Base-by-base conservation (phyloP, 192 early-diverging fungal genomes). In the Dimargaris xerosporica region DNA sequence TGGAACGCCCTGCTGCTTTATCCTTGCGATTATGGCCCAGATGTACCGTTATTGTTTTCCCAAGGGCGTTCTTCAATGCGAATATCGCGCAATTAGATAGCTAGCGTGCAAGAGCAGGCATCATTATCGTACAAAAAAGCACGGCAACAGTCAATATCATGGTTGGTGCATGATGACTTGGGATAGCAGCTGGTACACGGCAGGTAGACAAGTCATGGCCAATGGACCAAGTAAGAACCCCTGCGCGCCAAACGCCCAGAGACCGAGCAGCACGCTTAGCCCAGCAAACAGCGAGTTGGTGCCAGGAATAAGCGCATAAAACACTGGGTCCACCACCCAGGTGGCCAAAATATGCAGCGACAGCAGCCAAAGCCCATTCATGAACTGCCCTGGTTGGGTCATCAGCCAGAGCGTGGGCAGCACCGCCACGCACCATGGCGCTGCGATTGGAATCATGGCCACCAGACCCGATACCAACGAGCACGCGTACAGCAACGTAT, bases 221-320 rank as follows among this genome's bases (percentile, higher is more conserved):
- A 60, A 43, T 26, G 58, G 58, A 16, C 58, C 58, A 6, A 60
- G 58, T 10, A 60, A n/a, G 13, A 60, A 39, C 16, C 58, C 58
- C 19, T 60, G 58, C n/a, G 58, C 34, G 5, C 58, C 58, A 60
- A 60, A 60, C 6, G 58, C 58, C 58, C 58, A 60, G 21, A 60
- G 58, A 4, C 58, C 58, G 13, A 60, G 39, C 6, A 60, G 39
- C 13, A 60, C 26, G 21, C 39, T 43, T 21, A 60, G 43, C 21
- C 34, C 58, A 21, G 58, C 58, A 39, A 60, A 60, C 21, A 60
- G 42, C 16, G 58, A 39, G 43, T 60, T 60, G 39, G 58, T 60
- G 26, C 42, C 58, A 60, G 58, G 58, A 34, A 60, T 60, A 13
- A 39, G n/a, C 23, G 58, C 58, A n/a, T 60, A 60, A n/a, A 60